Percentiles rank a stretch among this genome's conserved stretches.
These are phyloP conservation scores for Lipomyces anomalus DNA, from an alignment of 805 yeast genomes.

Conservation along the genomic window DNA sequence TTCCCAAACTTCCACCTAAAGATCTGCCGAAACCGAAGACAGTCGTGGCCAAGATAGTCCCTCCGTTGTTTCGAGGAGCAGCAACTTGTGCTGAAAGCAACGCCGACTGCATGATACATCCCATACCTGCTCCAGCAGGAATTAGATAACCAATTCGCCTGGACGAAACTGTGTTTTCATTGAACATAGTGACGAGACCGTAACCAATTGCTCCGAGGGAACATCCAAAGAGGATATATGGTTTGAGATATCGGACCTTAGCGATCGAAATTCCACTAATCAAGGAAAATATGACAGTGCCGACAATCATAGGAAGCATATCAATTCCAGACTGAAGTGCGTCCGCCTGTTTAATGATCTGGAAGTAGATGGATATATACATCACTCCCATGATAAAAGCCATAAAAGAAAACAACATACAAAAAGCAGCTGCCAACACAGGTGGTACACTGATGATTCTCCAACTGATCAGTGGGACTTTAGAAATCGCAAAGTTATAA, in stretches of 20 bases:
- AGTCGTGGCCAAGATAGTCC: conserved; percentile 30
- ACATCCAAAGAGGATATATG: too few species aligned
- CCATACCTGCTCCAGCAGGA: conserved; percentile 26
- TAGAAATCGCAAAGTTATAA: conserved; percentile 46
- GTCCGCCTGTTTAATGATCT: conserved; percentile 39
- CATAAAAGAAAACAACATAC: conserved; percentile 45
- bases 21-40: conserved; percentile 30
- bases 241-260: conserved; percentile 40
- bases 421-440: conserved; percentile 34
- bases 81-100: conserved; percentile 7
- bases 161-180: conserved; percentile 23
- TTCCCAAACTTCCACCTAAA: conserved; percentile 32
- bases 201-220: too few species aligned
- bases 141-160: conserved; percentile 27
- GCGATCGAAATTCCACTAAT: conserved; percentile 43
- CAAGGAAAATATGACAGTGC: conserved; percentile 40
- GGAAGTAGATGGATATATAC: conserved; percentile 45
- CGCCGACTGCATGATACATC: conserved; percentile 24
- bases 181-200: conserved; percentile 26
- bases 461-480: conserved; percentile 50
- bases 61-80: conserved; percentile 4
- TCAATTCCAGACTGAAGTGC: conserved; percentile 39
- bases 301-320: conserved; percentile 41
- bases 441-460: conserved; percentile 37
- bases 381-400: conserved; percentile 43